A percentile compares a stretch with the other conserved stretches of the same genome.
Conservation (phyloP, 331 rosid species). For the Quercus lobata region DNA sequence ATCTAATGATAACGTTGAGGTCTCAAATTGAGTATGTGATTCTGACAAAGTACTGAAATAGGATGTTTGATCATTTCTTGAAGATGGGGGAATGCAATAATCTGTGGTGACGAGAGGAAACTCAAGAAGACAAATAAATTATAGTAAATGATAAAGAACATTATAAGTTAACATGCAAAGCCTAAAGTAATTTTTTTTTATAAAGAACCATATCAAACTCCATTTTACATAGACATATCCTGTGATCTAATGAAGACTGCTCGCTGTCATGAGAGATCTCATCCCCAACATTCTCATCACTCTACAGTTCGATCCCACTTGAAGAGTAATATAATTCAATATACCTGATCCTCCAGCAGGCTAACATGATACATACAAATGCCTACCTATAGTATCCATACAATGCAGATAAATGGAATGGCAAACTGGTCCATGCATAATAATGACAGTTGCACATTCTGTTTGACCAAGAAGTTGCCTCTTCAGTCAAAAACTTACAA, state of each 20-base stretch:
- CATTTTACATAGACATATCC: not conserved
- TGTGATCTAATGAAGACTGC: not conserved
- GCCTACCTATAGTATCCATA: not conserved
- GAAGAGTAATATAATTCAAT: not conserved
- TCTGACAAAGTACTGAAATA: not conserved
- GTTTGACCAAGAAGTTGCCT: not conserved
- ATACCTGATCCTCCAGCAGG: not conserved
- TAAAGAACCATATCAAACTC: not conserved
- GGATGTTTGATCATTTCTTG: not conserved
- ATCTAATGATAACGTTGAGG: not conserved
- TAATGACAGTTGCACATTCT: not conserved
- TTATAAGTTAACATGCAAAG: not conserved
- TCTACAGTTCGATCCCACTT: not conserved
- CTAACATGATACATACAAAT: not conserved
- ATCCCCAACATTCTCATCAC: not conserved
- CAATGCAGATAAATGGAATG: not conserved
- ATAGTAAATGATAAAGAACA: not conserved
- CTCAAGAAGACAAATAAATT: not conserved
- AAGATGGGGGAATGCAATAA: not conserved
- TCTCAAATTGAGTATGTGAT: not conserved
- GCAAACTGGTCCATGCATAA: not conserved
- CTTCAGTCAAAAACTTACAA: not conserved
- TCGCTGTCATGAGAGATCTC: not conserved
- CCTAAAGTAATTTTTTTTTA: not conserved
- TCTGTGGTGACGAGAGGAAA: not conserved